phyloP scores from a whole-genome alignment of 768 basidiomycete genomes.

The Leucosporidium scottii region DNA sequence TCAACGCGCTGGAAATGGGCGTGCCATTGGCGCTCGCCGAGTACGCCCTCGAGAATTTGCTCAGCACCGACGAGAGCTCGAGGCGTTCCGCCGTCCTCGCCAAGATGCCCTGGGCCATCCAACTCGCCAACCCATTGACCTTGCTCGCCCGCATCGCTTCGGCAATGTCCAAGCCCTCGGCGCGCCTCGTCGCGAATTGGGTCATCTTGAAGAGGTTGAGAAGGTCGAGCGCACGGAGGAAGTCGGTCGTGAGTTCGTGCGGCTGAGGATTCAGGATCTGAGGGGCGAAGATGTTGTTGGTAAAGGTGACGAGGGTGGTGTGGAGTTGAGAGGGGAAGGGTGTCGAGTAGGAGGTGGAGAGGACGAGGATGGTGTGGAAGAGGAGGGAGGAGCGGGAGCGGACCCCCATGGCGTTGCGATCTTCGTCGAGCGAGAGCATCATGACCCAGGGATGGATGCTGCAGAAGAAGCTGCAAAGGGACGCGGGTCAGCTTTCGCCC shows the following conservation, averaged over 20 bases:
- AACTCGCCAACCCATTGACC: slow-evolving; percentile 30
- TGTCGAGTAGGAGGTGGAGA: slow-evolving; percentile 31
- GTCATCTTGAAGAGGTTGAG: slow-evolving; percentile 33
- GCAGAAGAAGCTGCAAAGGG: slow-evolving; percentile 19
- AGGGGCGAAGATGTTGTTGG: slow-evolving; percentile 32
- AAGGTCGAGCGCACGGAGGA: slow-evolving; percentile 30
- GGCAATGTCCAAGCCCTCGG: slow-evolving; percentile 23
- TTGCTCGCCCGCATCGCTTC: slow-evolving; percentile 29
- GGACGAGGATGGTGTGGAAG: slow-evolving; percentile 29
- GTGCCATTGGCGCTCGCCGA: slow-evolving; percentile 20
- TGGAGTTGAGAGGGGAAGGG: slow-evolving; percentile 32
- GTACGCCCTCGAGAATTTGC: slow-evolving; percentile 25
- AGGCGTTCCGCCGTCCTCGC: slow-evolving; percentile 26
- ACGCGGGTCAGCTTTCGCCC: background rate
- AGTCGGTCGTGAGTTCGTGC: slow-evolving; percentile 32
- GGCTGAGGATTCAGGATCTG: slow-evolving; percentile 32
- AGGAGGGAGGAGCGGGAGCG: slow-evolving; percentile 16
- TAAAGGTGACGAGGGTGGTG: slow-evolving; percentile 30
- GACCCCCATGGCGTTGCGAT: slow-evolving; percentile 21
- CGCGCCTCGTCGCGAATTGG: slow-evolving; percentile 20
- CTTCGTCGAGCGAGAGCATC: slow-evolving; percentile 30
- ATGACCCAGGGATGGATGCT: slow-evolving; percentile 32
- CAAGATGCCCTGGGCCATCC: slow-evolving; percentile 31
- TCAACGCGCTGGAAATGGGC: slow-evolving; percentile 14
- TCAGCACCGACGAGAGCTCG: slow-evolving; percentile 5